These are phyloP conservation scores for Antitrichia curtipendula DNA, from an alignment of 225 moss, liverwort and hornwort genomes.

Conservation along the genomic window DNA sequence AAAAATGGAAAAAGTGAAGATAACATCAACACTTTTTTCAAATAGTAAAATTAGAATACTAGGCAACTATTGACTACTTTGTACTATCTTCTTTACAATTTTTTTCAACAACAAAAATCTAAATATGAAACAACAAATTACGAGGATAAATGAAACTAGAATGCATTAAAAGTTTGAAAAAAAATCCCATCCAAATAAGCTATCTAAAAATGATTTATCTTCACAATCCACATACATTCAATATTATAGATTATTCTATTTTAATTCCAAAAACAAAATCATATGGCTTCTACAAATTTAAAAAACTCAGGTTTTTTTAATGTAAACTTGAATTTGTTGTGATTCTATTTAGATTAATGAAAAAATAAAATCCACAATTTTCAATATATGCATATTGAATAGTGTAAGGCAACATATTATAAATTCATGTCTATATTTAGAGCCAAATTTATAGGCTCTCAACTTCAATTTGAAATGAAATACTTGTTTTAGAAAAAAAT, in stretches of 20 bases:
- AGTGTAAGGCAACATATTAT: fast-evolving
- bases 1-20: neutral
- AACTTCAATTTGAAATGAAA: neutral
- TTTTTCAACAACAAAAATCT: too few species aligned
- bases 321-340: neutral
- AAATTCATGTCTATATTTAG: neutral
- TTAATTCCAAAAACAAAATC: neutral
- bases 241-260: neutral
- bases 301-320: fast-evolving
- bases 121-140: neutral
- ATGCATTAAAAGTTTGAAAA: neutral
- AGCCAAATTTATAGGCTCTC: neutral
- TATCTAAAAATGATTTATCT: fast-evolving
- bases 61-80: neutral
- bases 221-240: neutral
- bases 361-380: neutral
- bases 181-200: neutral
- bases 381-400: neutral
- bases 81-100: neutral
- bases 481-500: neutral
- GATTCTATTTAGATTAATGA: neutral
- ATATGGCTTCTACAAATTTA: neutral
- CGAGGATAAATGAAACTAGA: neutral
- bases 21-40: neutral
- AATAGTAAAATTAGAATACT: neutral